Percentiles rank a stretch among this genome's conserved stretches.
Evolutionary conservation across 495 filamentous ascomycete species (phyloP).

Genomic region (Emericellopsis terricola): DNA sequence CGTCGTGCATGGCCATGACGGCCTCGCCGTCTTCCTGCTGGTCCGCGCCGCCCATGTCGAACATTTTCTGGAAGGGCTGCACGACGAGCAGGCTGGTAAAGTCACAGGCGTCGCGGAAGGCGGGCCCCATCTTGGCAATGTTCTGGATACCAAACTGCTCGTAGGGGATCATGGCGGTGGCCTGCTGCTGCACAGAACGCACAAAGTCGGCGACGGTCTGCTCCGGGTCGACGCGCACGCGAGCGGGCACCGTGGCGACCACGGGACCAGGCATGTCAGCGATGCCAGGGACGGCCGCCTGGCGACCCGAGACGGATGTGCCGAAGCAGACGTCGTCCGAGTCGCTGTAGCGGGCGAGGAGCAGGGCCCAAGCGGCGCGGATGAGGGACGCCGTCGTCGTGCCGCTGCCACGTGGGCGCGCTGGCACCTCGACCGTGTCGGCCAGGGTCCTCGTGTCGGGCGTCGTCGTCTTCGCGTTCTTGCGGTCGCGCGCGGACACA

Average conservation of each 20-base stretch:
- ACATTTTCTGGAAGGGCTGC: too few species aligned
- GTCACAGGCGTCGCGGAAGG: conserved; percentile 13
- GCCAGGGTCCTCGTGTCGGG: too few species aligned
- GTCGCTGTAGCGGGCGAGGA: conserved; percentile 16
- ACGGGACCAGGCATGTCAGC: conserved; percentile 30
- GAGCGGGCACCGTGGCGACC: conserved; percentile 39
- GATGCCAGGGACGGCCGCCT: conserved; percentile 24
- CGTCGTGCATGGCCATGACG: conserved; percentile 28
- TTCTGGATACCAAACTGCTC: conserved; percentile 29
- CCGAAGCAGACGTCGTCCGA: conserved; percentile 27
- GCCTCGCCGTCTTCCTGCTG: conserved; percentile 29
- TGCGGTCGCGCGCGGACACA: too few species aligned
- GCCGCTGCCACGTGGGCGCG: too few species aligned
- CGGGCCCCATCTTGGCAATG: conserved; percentile 11
- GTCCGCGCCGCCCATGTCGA: too few species aligned
- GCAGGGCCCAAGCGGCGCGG: conserved; percentile 25
- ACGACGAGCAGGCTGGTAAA: conserved; percentile 9
- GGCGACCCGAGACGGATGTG: conserved; percentile 27
- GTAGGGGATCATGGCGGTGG: conserved; percentile 17
- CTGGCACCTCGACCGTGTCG: too few species aligned
- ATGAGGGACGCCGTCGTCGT: conserved; percentile 24
- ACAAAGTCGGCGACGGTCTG: conserved; percentile 6
- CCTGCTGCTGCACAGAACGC: conserved; percentile 13
- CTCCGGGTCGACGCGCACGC: conserved; percentile 9
- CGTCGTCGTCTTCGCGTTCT: too few species aligned